A percentile compares a stretch with the other conserved stretches of the same genome.
phyloP scores from a whole-genome alignment of 805 yeast genomes.

The Wickerhamomyces rabaulensis region DNA sequence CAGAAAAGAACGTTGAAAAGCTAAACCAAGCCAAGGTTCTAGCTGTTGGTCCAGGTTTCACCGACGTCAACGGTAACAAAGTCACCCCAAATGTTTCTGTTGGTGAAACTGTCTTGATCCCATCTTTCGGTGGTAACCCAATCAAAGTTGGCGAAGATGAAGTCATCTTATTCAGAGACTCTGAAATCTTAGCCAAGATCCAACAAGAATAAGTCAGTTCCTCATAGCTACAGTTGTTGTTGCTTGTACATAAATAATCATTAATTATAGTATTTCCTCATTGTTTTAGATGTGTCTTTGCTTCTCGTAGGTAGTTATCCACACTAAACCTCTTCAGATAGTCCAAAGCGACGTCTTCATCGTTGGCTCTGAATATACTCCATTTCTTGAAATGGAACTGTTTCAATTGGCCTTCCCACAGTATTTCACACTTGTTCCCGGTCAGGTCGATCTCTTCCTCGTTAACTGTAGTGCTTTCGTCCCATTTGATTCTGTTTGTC shows the following conservation, averaged over 20 bases:
- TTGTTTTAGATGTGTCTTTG: conserved; percentile 15
- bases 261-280: neutral
- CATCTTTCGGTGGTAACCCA: conserved; percentile 88
- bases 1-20: conserved; percentile 94
- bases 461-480: conserved; percentile 34
- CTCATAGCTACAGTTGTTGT: neutral
- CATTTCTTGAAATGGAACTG: conserved; percentile 58
- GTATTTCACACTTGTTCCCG: conserved; percentile 38
- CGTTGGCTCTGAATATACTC: conserved; percentile 55
- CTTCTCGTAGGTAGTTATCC: conserved; percentile 56
- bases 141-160: conserved; percentile 83
- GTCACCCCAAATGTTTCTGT: conserved; percentile 71
- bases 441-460: conserved; percentile 32
- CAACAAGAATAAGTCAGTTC: conserved; percentile 43
- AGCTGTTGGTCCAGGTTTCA: conserved; percentile 92
- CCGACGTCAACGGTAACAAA: conserved; percentile 68
- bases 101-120: conserved; percentile 94
- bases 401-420: conserved; percentile 70
- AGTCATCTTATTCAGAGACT: conserved; percentile 80
- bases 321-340: conserved; percentile 46
- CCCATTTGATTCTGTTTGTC: conserved; percentile 65
- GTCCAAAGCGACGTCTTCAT: conserved; percentile 41
- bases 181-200: conserved; percentile 92
- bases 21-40: conserved; percentile 87
- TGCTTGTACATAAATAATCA: neutral